Base-by-base conservation (phyloP, 129 eudicot genomes). In the Helianthus tuberosus region DNA sequence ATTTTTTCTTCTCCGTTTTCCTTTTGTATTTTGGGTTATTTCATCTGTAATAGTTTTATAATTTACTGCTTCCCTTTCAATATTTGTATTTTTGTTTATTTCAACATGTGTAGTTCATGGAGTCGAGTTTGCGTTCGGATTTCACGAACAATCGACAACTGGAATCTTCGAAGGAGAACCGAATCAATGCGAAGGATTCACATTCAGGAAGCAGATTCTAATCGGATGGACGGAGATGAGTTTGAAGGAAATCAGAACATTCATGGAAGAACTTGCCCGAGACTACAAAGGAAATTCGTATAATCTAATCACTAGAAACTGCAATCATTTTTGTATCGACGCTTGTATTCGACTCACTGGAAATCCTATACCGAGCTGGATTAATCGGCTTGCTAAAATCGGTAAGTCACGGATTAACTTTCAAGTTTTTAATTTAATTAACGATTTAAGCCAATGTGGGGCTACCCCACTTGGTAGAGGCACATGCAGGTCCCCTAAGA, bases 251-350 rank as follows among this genome's bases (percentile, higher is more conserved):
- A 85, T 89, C 58, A 73, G 87, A 23, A 49, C 48, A 41, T 80
- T 85, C 14, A 89, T 92, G 98, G 86, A 84, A 74, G 85, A 92
- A 68, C 86, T 89, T 4, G 80, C 90, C 1, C 47, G 77, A 35
- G 88, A 79, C 11, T 92, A 89, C 82, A 92, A 75, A 77, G 98
- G 98, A 49, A 80, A 82, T 76, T 91, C 96, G 36, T 92, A 92
- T 54, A 84, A 92, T 54, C 83, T 89, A 8, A 84, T 92, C 38
- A 81, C 98, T 13, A 89, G 81, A 75, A 92, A 92, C 41, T 92
- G 98, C 62, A 92, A 92, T 83, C 98, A 92, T 81, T 92, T 92
- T 61, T 92, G 98, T 83, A 92, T 87, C 68, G 96, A 85, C 12
- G 96, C 89, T 67, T 89, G 92, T 61, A 17, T 87, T 67, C 71